Conservation (phyloP, 192 early-diverging fungal species). For the Backusella australiensis region DNA sequence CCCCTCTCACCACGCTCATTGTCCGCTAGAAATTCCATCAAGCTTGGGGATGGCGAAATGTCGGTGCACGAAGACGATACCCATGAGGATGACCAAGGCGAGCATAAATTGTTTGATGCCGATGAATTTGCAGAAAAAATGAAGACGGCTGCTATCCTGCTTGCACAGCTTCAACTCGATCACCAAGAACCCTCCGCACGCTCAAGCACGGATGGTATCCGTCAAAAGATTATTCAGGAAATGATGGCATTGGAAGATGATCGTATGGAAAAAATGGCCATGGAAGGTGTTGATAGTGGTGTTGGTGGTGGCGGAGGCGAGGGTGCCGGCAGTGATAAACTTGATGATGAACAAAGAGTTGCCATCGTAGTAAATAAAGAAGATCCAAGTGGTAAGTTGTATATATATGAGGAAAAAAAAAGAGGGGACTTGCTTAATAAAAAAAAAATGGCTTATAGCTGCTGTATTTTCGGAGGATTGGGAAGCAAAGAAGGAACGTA, state of each 20-base stretch:
- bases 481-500: conserved; percentile 83
- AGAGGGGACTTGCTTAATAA: neutral
- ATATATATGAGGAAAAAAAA: neutral
- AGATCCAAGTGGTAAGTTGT: conserved; percentile 59
- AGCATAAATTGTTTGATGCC: conserved; percentile 22
- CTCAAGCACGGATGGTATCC: conserved; percentile 75
- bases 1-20: neutral
- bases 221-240: conserved; percentile 84
- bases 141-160: conserved; percentile 92
- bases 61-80: neutral
- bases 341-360: conserved; percentile 54
- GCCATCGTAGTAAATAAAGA: conserved; percentile 36
- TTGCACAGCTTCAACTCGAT: conserved; percentile 87
- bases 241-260: conserved; percentile 94
- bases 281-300: conserved; percentile 76
- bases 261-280: conserved; percentile 62
- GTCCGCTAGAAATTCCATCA: neutral
- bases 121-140: conserved; percentile 91
- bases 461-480: conserved; percentile 92
- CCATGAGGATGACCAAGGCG: neutral
- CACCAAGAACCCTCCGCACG: conserved; percentile 15
- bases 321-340: conserved; percentile 53
- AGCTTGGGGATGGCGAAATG: neutral
- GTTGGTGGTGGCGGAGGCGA: conserved; percentile 54
- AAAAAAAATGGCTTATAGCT: conserved; percentile 41